Evolutionary conservation across 805 yeast genomes (phyloP).

Genomic region (Torulaspora microellipsoides): DNA sequence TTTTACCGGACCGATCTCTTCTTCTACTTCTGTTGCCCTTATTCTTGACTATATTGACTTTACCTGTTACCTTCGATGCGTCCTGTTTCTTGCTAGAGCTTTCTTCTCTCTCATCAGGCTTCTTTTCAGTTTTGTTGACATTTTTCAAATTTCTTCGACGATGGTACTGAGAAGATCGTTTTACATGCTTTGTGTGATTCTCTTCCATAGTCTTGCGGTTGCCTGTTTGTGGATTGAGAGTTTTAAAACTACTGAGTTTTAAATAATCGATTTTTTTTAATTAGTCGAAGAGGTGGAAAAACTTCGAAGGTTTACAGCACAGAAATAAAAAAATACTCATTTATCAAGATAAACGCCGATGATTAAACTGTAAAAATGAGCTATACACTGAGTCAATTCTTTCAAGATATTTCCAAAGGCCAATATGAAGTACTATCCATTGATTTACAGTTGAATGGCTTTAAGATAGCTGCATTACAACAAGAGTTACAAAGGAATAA

Average conservation of each 20-base stretch:
- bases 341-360: too few relatives aligned
- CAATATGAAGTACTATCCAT: slow-evolving; percentile 25
- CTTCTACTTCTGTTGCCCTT: slow-evolving; percentile 7
- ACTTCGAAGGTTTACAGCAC: too few relatives aligned
- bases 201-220: slow-evolving; percentile 4
- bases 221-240: too few relatives aligned
- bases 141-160: background rate
- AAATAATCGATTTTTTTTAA: background rate
- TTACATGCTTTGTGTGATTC: slow-evolving; percentile 1
- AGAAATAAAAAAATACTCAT: too few relatives aligned
- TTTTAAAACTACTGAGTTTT: too few relatives aligned
- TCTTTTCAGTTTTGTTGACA: slow-evolving; percentile 3
- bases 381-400: slow-evolving; percentile 18
- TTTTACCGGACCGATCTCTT: slow-evolving; percentile 9
- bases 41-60: background rate
- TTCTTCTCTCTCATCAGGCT: background rate
- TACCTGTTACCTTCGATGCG: slow-evolving; percentile 3
- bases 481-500: slow-evolving; percentile 16
- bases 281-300: too few relatives aligned
- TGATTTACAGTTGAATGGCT: slow-evolving; percentile 31
- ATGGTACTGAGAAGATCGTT: background rate
- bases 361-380: slow-evolving; percentile 3
- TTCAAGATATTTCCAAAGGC: slow-evolving; percentile 17
- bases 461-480: slow-evolving; percentile 36
- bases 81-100: background rate